Base-by-base conservation (phyloP, 768 basidiomycete genomes). In the Amyloporia xantha region DNA sequence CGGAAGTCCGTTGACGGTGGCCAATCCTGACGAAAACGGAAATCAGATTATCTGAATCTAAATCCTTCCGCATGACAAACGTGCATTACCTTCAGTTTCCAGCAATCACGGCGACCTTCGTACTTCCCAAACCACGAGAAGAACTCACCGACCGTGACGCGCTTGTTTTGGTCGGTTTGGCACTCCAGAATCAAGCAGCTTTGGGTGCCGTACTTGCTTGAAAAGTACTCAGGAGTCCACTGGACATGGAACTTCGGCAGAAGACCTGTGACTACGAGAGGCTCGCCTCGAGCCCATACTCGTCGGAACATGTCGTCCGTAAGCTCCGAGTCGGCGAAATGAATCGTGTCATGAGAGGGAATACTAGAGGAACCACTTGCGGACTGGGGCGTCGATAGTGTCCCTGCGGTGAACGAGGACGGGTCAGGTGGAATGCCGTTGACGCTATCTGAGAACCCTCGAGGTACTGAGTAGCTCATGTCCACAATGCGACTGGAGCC, bases 161-260 rank as follows among this genome's bases (percentile, higher is more conserved):
- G 68, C 54, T 74, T 76, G 58, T 78, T 85, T 43, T 64, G 61
- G 48, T 92, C 84, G 2, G 75, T 78, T 68, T 91, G 84, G 59
- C 91, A 95, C 63, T 95, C 88, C 13, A 91, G 73, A 49, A 96
- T 82, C 44, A 82, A 70, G 62, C 86, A 84, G 23, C 60, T 69
- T 53, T 86, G 77, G 9, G 71, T 64, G 5, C 79, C 82, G 61
- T 86, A 85, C 53, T 81, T 72, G 44, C 78, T 65, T 15, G 80
- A 76, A 65, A 98, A 92, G 59, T 84, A 86, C 48, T 84, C 77
- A 0, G 94, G 94, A 4, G 77, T 82, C 94, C 94, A 97, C 49
- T 73, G 62, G 52, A 84, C 65, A 56, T 74, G 69, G 65, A 92
- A 84, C 54, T 81, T 77, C 12, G 71, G 58, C 41, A 78, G 66